These are phyloP conservation scores for Corynascus novoguineensis DNA, from an alignment of 495 filamentous ascomycete genomes.

Conservation along the genomic window DNA sequence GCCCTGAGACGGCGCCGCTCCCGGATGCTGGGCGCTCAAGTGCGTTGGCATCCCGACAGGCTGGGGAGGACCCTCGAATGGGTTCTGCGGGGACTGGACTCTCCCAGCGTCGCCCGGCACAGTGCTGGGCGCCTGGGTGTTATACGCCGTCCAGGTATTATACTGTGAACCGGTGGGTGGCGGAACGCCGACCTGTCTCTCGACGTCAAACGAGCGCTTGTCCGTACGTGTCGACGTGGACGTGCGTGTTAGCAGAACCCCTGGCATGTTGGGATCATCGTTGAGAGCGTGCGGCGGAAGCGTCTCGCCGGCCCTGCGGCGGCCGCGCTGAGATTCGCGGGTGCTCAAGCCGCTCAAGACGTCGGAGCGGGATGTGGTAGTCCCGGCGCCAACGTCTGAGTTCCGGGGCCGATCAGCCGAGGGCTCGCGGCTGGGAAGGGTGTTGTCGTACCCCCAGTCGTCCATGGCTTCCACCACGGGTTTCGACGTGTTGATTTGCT, in stretches of 20 bases:
- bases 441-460: slow-evolving; percentile 41
- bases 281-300: slow-evolving; percentile 24
- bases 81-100: slow-evolving; percentile 2
- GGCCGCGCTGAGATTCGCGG: slow-evolving; percentile 41
- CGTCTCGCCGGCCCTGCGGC: slow-evolving; percentile 41
- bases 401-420: slow-evolving; percentile 29
- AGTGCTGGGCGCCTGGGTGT: not conserved
- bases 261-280: slow-evolving; percentile 18
- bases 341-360: slow-evolving; percentile 16
- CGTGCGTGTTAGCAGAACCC: slow-evolving; percentile 34
- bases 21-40: slow-evolving; percentile 8
- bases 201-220: slow-evolving; percentile 27
- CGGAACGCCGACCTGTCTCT: slow-evolving; percentile 25
- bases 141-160: slow-evolving; percentile 16
- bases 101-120: not conserved
- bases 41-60: not conserved
- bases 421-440: slow-evolving; percentile 25
- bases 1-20: not conserved
- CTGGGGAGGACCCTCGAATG: not conserved
- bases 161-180: slow-evolving; percentile 23
- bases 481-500: slow-evolving; percentile 35
- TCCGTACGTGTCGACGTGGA: slow-evolving; percentile 8
- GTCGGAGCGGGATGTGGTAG: slow-evolving; percentile 13
- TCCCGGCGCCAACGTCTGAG: slow-evolving; percentile 19
- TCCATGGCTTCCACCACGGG: slow-evolving; percentile 34